A percentile compares a stretch with the other conserved stretches of the same genome.
These are phyloP conservation scores for Heliocybe sulcata DNA, from an alignment of 1,284 basidiomycete species.

Conservation along the genomic window DNA sequence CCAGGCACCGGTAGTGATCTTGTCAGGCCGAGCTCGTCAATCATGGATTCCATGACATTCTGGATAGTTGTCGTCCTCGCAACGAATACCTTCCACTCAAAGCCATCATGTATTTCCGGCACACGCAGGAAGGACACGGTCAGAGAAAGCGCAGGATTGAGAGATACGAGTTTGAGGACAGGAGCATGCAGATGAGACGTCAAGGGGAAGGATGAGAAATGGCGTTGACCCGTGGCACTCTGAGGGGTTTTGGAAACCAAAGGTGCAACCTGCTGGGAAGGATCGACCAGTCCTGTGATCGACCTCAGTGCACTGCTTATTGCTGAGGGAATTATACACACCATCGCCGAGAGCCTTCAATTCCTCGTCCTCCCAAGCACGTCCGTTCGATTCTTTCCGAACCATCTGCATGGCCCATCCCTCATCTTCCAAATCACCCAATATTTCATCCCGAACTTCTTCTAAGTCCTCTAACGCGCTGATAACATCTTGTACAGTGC, in stretches of 20 bases:
- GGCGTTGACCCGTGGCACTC: slow-evolving; percentile 33
- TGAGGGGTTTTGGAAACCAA: slow-evolving; percentile 34
- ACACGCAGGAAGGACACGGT: slow-evolving; percentile 60
- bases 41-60: slow-evolving; percentile 44
- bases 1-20: slow-evolving; percentile 54
- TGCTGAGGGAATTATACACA: slow-evolving; percentile 21
- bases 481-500: slow-evolving; percentile 53
- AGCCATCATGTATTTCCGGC: slow-evolving; percentile 73
- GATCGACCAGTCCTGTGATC: slow-evolving; percentile 44
- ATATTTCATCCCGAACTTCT: slow-evolving; percentile 44
- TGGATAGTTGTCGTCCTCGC: slow-evolving; percentile 43
- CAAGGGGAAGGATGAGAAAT: slow-evolving; percentile 68
- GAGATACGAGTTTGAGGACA: slow-evolving; percentile 62
- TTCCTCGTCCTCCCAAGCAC: slow-evolving; percentile 65
- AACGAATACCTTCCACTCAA: slow-evolving; percentile 58
- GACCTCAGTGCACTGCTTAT: slow-evolving; percentile 3
- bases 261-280: slow-evolving; percentile 39
- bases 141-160: slow-evolving; percentile 53
- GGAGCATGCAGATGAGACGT: slow-evolving; percentile 67
- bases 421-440: slow-evolving; percentile 45
- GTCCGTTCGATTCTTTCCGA: slow-evolving; percentile 46
- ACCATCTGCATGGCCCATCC: slow-evolving; percentile 67
- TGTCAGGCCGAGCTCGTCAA: slow-evolving; percentile 65
- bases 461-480: slow-evolving; percentile 35
- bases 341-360: slow-evolving; percentile 58